A percentile compares a stretch with the other conserved stretches of the same genome.
phyloP scores from a whole-genome alignment of 768 basidiomycete species.

The Holtermannia corniformis region DNA sequence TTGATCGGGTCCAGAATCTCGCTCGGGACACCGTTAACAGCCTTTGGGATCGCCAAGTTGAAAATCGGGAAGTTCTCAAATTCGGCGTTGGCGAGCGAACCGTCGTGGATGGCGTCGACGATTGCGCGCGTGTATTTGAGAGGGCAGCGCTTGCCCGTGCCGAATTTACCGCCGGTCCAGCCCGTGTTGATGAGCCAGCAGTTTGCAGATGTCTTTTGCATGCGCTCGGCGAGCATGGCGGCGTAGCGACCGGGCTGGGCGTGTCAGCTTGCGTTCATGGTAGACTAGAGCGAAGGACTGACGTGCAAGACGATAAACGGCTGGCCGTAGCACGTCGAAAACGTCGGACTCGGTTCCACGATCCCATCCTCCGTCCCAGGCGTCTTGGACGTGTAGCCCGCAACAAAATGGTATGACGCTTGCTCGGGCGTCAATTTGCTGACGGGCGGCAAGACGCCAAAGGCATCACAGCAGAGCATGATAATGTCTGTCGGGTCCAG shows the following conservation, averaged over 20 bases:
- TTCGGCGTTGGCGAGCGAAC: slow-evolving; percentile 75
- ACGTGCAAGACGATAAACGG: slow-evolving; percentile 99
- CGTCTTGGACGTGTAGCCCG: slow-evolving; percentile 86
- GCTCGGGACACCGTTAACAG: slow-evolving; percentile 73
- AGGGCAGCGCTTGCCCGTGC: slow-evolving; percentile 86
- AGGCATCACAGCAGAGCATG: slow-evolving; percentile 90
- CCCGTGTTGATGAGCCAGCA: slow-evolving; percentile 99
- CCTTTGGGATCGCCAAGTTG: slow-evolving; percentile 72
- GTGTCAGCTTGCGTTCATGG: background rate
- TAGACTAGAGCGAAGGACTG: too few relatives aligned
- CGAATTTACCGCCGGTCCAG: slow-evolving; percentile 80
- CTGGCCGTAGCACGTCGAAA: slow-evolving; percentile 97
- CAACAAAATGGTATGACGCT: slow-evolving; percentile 94
- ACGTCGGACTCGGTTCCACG: slow-evolving; percentile 94
- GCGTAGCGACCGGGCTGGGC: slow-evolving; percentile 83
- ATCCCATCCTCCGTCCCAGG: slow-evolving; percentile 99
- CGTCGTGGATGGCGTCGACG: slow-evolving; percentile 93
- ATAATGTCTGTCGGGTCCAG: slow-evolving; percentile 33
- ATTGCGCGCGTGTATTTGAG: slow-evolving; percentile 92
- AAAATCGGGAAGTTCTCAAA: slow-evolving; percentile 75
- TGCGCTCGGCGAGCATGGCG: slow-evolving; percentile 89
- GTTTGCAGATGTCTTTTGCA: slow-evolving; percentile 76
- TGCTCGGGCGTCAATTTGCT: slow-evolving; percentile 85
- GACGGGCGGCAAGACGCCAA: slow-evolving; percentile 94
- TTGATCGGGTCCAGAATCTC: slow-evolving; percentile 79